Percentiles rank a stretch among this genome's conserved stretches.
Conservation (phyloP, 768 basidiomycete genomes). For the Saitozyma podzolica region DNA sequence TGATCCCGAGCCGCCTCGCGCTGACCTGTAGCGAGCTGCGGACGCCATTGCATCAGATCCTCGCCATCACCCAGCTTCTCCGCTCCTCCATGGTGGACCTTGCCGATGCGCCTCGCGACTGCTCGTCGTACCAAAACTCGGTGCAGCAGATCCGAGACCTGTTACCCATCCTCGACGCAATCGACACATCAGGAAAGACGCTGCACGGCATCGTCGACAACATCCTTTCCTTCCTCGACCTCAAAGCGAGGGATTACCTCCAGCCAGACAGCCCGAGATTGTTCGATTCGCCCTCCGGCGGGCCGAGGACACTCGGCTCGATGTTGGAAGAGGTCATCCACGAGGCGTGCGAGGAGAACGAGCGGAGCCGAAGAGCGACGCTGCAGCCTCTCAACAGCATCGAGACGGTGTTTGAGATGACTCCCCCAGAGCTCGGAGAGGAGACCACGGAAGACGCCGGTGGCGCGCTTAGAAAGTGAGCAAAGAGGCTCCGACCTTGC, state of each 20-base stretch:
- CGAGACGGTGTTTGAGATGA: constrained; percentile 48
- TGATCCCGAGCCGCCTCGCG: not conserved
- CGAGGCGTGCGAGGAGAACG: constrained; percentile 34
- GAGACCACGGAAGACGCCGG: constrained; percentile 40
- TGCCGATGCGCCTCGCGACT: constrained; percentile 16
- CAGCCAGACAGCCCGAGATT: constrained; percentile 5
- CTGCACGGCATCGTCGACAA: constrained; percentile 50
- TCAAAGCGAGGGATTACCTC: constrained; percentile 29
- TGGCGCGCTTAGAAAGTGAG: constrained; percentile 42
- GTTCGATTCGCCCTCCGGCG: constrained; percentile 11
- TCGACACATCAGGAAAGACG: constrained; percentile 44
- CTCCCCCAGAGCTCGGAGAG: constrained; percentile 42
- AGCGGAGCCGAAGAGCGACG: constrained; percentile 18
- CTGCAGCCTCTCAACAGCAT: constrained; percentile 25
- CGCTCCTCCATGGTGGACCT: constrained; percentile 40
- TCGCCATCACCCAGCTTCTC: constrained; percentile 43
- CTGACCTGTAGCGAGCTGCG: constrained; percentile 39
- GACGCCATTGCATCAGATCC: constrained; percentile 48
- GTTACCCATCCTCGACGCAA: constrained; percentile 44
- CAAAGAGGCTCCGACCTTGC: not conserved
- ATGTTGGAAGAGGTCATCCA: constrained; percentile 44
- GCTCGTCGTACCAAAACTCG: constrained; percentile 19
- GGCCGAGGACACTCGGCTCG: constrained; percentile 27
- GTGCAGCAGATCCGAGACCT: constrained; percentile 40
- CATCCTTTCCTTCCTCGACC: constrained; percentile 47